Conservation (phyloP, 768 basidiomycete genomes). For the Lactarius hatsudake region DNA sequence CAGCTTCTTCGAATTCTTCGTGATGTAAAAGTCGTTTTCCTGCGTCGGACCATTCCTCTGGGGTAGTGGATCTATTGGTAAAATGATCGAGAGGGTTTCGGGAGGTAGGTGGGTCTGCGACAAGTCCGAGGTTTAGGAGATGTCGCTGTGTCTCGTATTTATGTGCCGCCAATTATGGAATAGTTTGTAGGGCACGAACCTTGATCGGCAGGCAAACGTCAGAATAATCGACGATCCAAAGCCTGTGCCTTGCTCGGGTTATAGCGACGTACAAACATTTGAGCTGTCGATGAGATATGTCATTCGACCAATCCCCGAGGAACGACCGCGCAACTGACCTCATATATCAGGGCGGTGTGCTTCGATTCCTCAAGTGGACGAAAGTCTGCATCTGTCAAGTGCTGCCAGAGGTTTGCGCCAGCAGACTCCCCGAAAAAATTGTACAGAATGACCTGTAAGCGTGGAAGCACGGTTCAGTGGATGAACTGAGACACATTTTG, state of each 20-base stretch:
- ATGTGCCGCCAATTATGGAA: neutral
- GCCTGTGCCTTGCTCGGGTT: slow-evolving; percentile 63
- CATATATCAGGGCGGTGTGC: slow-evolving; percentile 9
- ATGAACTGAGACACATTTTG: neutral
- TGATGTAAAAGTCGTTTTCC: slow-evolving; percentile 8
- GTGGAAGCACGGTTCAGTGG: neutral
- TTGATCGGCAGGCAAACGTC: slow-evolving; percentile 40
- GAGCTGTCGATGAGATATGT: slow-evolving; percentile 38
- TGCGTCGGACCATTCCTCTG: slow-evolving; percentile 17
- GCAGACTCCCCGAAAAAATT: slow-evolving; percentile 72
- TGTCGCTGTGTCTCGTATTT: neutral
- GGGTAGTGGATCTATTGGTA: slow-evolving; percentile 1
- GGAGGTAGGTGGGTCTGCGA: neutral
- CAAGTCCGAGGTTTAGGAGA: slow-evolving; percentile 3
- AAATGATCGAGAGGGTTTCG: slow-evolving; percentile 6
- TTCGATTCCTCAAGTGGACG: neutral
- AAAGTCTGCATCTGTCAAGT: neutral
- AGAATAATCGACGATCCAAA: slow-evolving; percentile 70
- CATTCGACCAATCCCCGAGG: neutral
- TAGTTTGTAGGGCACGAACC: slow-evolving; percentile 40
- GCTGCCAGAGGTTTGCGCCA: slow-evolving; percentile 33
- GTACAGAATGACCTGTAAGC: slow-evolving; percentile 60
- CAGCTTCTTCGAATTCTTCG: slow-evolving; percentile 18
- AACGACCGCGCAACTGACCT: neutral
- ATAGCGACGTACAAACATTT: slow-evolving; percentile 71